Evolutionary conservation across 2,329 filamentous ascomycete species (phyloP).

Genomic region (Pseudogymnoascus sp.): DNA sequence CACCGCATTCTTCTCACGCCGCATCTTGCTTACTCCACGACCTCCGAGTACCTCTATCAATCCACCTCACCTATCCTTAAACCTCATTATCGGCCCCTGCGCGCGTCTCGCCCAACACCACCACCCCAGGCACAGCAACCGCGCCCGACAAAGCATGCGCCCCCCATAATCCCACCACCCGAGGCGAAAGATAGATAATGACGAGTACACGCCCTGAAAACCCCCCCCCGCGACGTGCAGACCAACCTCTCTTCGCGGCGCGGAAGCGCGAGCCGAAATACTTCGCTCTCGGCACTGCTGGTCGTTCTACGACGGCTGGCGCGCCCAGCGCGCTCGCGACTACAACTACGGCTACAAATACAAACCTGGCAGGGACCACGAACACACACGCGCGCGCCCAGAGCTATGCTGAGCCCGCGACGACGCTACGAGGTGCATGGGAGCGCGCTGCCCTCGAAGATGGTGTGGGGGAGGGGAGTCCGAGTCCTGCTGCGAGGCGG

Average conservation of each 20-base stretch:
- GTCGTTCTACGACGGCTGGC: neutral
- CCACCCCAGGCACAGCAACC: neutral
- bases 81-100: neutral
- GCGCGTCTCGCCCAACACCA: neutral
- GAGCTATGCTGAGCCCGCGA: neutral
- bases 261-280: neutral
- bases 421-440: neutral
- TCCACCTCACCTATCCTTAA: neutral
- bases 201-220: neutral
- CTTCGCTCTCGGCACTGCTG: neutral
- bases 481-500: slow-evolving; percentile 17
- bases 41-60: neutral
- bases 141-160: neutral
- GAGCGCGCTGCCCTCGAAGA: neutral
- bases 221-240: neutral
- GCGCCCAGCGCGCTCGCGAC: neutral
- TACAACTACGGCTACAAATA: neutral
- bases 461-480: slow-evolving; percentile 14
- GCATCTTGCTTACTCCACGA: neutral
- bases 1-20: neutral
- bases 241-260: neutral
- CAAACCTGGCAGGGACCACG: neutral
- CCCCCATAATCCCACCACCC: neutral
- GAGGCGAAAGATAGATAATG: neutral
- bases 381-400: neutral